A percentile compares a stretch with the other conserved stretches of the same genome.
These are phyloP conservation scores for Cystofilobasidium macerans DNA, from an alignment of 768 basidiomycete genomes.

Conservation along the genomic window DNA sequence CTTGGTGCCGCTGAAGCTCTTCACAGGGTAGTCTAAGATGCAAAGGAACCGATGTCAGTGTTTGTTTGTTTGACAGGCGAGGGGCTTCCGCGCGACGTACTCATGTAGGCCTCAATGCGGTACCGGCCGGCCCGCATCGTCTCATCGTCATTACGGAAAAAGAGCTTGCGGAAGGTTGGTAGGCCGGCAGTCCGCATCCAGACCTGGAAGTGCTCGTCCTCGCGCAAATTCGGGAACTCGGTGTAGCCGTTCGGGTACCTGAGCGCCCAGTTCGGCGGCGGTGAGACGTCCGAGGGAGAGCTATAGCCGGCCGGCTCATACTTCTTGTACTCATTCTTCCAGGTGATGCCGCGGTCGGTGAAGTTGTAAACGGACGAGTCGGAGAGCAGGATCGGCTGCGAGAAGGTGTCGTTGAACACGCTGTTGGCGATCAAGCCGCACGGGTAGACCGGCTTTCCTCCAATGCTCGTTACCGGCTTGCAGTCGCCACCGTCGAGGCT, in stretches of 20 bases:
- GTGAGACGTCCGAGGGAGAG: slow-evolving; percentile 56
- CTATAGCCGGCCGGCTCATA: slow-evolving; percentile 56
- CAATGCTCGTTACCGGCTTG: slow-evolving; percentile 61
- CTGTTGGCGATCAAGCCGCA: slow-evolving; percentile 98
- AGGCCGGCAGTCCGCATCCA: slow-evolving; percentile 99
- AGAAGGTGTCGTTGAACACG: slow-evolving; percentile 85
- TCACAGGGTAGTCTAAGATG: slow-evolving; percentile 74
- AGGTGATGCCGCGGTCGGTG: slow-evolving; percentile 73
- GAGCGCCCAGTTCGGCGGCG: slow-evolving; percentile 82
- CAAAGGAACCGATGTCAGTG: background rate
- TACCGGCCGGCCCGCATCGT: slow-evolving; percentile 63
- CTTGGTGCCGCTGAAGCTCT: slow-evolving; percentile 84
- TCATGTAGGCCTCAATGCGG: slow-evolving; percentile 57
- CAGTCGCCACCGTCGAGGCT: slow-evolving; percentile 54
- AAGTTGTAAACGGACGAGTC: slow-evolving; percentile 56
- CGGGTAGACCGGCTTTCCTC: slow-evolving; percentile 63
- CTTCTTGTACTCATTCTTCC: slow-evolving; percentile 88
- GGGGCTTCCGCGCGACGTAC: slow-evolving; percentile 35
- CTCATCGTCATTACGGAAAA: slow-evolving; percentile 75
- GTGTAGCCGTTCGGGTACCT: slow-evolving; percentile 69
- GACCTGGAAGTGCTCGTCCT: slow-evolving; percentile 90
- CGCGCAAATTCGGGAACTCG: slow-evolving; percentile 53
- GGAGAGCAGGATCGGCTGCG: slow-evolving; percentile 51
- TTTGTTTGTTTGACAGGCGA: background rate
- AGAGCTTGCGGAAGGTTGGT: slow-evolving; percentile 93